Evolutionary conservation across 495 filamentous ascomycete genomes (phyloP).

Genomic region (Penicillium cinerascens): DNA sequence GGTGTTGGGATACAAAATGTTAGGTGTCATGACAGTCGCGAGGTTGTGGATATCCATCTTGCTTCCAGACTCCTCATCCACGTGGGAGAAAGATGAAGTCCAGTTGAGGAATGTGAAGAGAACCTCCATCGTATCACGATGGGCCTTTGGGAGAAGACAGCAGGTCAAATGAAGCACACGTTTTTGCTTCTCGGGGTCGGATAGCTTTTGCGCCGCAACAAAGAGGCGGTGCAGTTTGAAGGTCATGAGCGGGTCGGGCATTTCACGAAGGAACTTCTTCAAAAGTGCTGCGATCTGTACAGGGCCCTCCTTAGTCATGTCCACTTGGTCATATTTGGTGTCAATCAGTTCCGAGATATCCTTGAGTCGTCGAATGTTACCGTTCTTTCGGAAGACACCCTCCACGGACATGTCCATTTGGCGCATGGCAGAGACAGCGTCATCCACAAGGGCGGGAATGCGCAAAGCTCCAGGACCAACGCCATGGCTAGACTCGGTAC

Average conservation of each 20-base stretch:
- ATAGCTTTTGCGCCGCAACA: slow-evolving; percentile 86
- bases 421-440: slow-evolving; percentile 87
- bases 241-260: slow-evolving; percentile 92
- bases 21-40: slow-evolving; percentile 96
- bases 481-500: slow-evolving; percentile 92
- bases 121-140: slow-evolving; percentile 93
- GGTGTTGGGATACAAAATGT: slow-evolving; percentile 77
- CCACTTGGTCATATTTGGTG: slow-evolving; percentile 75
- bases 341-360: slow-evolving; percentile 83
- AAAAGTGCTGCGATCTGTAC: slow-evolving; percentile 92
- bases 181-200: slow-evolving; percentile 74
- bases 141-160: slow-evolving; percentile 87
- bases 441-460: slow-evolving; percentile 86
- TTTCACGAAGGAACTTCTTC: slow-evolving; percentile 91
- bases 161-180: slow-evolving; percentile 87
- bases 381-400: slow-evolving; percentile 98
- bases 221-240: slow-evolving; percentile 92
- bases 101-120: slow-evolving; percentile 96
- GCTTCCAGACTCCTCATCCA: slow-evolving; percentile 86
- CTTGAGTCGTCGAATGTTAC: slow-evolving; percentile 87
- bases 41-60: slow-evolving; percentile 99
- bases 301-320: slow-evolving; percentile 77
- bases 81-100: slow-evolving; percentile 93
- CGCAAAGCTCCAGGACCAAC: slow-evolving; percentile 87
- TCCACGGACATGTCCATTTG: slow-evolving; percentile 99